Conservation (phyloP, 2,329 filamentous ascomycete genomes). For the Fusarium proliferatum region DNA sequence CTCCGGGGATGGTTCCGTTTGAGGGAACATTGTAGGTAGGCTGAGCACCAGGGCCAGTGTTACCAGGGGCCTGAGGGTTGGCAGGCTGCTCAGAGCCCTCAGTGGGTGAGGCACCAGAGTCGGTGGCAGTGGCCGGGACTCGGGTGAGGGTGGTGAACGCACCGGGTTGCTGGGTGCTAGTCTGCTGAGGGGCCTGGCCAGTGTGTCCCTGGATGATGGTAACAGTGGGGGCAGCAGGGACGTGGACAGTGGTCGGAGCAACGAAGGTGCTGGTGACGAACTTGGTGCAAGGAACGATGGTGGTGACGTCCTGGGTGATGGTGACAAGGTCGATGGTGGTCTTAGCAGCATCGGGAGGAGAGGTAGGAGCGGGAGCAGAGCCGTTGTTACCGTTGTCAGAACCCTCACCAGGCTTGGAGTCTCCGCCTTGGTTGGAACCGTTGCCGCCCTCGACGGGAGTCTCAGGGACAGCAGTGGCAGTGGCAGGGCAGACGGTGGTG, state of each 20-base stretch:
- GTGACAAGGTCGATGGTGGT: constrained; percentile 32
- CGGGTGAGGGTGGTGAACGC: constrained; percentile 26
- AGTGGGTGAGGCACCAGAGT: constrained; percentile 10
- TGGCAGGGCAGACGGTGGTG: constrained; percentile 41
- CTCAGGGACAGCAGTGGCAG: constrained; percentile 19
- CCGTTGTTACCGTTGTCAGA: not conserved
- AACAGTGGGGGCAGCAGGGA: constrained; percentile 18
- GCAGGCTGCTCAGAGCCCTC: constrained; percentile 2
- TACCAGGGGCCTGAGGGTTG: constrained; percentile 5
- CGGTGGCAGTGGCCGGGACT: constrained; percentile 25
- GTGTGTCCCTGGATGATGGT: constrained; percentile 36
- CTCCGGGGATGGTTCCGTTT: constrained; percentile 22
- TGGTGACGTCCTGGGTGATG: constrained; percentile 42
- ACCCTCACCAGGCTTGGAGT: constrained; percentile 1
- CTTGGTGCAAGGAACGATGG: constrained; percentile 40
- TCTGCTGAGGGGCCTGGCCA: constrained; percentile 2
- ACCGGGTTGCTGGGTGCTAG: constrained; percentile 11
- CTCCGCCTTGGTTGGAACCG: not conserved
- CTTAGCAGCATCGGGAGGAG: constrained; percentile 7
- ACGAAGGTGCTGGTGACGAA: constrained; percentile 40
- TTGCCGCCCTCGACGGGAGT: not conserved
- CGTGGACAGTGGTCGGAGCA: constrained; percentile 26
- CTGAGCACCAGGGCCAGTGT: constrained; percentile 6
- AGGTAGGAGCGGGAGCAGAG: constrained; percentile 20
- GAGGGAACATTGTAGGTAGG: constrained; percentile 26